Evolutionary conservation across 2,329 filamentous ascomycete species (phyloP).

Genomic region (Aureobasidium sp.): DNA sequence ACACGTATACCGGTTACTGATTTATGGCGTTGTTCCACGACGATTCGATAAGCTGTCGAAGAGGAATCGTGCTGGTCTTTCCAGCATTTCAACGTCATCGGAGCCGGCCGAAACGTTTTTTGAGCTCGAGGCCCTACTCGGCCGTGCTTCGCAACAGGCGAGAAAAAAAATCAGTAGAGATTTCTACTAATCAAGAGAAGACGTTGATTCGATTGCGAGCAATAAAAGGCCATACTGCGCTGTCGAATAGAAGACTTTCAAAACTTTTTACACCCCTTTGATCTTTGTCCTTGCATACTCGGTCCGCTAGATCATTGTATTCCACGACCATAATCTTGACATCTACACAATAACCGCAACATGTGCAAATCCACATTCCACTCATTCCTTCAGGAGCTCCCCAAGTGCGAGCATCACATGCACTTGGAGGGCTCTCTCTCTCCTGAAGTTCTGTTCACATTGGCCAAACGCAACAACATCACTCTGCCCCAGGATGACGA

Average conservation of each 20-base stretch:
- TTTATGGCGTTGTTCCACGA: not conserved
- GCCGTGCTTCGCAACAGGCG: slow-evolving; percentile 7
- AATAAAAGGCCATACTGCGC: not conserved
- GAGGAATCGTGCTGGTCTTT: not conserved
- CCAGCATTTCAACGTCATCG: not conserved
- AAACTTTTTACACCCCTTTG: not conserved
- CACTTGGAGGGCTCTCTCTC: slow-evolving; percentile 70
- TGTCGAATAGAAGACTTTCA: not conserved
- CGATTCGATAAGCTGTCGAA: not conserved
- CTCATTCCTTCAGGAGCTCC: slow-evolving; percentile 54
- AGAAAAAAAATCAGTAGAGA: slow-evolving; percentile 5
- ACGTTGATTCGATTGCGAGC: not conserved
- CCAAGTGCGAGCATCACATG: slow-evolving; percentile 76
- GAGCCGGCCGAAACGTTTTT: slow-evolving; percentile 8
- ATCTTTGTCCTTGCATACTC: not conserved
- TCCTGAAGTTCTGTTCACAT: slow-evolving; percentile 58
- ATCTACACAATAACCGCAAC: not conserved
- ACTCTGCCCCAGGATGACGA: slow-evolving; percentile 46
- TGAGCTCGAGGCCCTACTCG: slow-evolving; percentile 1
- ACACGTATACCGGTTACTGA: not conserved
- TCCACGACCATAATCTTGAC: not conserved
- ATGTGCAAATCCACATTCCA: slow-evolving; percentile 46
- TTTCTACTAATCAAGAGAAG: not conserved
- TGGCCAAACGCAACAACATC: slow-evolving; percentile 59
- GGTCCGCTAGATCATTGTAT: not conserved